Base-by-base conservation (phyloP, 257 asterid genomes). In the Scutellaria galericulata region DNA sequence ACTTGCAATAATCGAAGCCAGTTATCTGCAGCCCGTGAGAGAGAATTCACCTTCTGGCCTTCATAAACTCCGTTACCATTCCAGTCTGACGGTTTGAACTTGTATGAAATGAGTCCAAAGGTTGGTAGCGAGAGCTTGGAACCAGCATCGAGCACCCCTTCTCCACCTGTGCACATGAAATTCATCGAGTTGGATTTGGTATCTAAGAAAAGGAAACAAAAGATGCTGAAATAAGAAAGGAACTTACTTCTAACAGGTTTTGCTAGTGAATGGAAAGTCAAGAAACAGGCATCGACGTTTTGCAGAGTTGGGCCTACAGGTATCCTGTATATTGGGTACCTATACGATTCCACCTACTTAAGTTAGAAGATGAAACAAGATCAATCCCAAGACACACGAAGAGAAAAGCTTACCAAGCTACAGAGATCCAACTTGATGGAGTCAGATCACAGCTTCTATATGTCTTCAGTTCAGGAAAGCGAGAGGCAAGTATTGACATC, bases 251-350 rank as follows among this genome's bases (percentile, higher is more conserved):
- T 78, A 50, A 77, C 79, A 56, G 97, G 92, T 24, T 89, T 89
- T 42, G 96, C 75, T 24, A 93, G 86, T 41, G 92, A 91, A 76
- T 93, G 98, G 80, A 89, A 93, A 5, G 97, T 91, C 64, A 93
- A 72, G 85, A 94, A 94, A 82, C 97, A 89, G 14, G 97, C 96
- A 77, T 91, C 97, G 9, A 94, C 87, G 62, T 86, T 94, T 76
- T 91, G 96, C 75, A 89, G 86, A 22, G 98, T 91, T 39, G 96
- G 97, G 46, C 97, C 98, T 2, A 85, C 86, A 15, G 97, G 98
- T 84, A 94, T 91, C 83, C 98, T 75, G 71, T 91, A 94, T 22
- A 91, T 94, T 44, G 97, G 97, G 87, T 94, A 93, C 98, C 97
- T 93, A 75, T 42, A 44, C 37, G 37, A 54, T 46, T 79, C 8